Evolutionary conservation across 805 yeast species (phyloP).

Genomic region (Priceomyces medius): DNA sequence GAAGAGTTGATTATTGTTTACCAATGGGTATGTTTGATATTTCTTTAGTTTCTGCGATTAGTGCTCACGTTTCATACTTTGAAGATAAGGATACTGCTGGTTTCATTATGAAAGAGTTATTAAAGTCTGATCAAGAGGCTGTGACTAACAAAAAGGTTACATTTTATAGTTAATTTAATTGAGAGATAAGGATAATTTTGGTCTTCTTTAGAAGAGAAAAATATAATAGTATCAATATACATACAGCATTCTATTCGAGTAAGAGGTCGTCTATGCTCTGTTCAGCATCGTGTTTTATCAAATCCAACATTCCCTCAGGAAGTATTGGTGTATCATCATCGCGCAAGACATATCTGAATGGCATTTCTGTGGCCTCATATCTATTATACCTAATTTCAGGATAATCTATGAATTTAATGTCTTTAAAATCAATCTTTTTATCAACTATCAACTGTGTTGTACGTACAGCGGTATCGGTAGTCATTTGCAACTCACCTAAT

Average conservation of each 20-base stretch:
- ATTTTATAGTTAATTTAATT: slow-evolving; percentile 16
- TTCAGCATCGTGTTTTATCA: slow-evolving; percentile 83
- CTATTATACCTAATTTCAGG: slow-evolving; percentile 89
- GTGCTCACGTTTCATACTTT: slow-evolving; percentile 86
- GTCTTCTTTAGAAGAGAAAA: neutral
- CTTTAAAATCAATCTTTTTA: slow-evolving; percentile 55
- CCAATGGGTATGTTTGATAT: slow-evolving; percentile 79
- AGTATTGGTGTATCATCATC: slow-evolving; percentile 68
- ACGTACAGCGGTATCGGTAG: slow-evolving; percentile 95
- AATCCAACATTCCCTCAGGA: slow-evolving; percentile 87
- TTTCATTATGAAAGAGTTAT: slow-evolving; percentile 65
- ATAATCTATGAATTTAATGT: slow-evolving; percentile 83
- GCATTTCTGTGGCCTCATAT: slow-evolving; percentile 96
- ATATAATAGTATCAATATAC: neutral
- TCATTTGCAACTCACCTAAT: slow-evolving; percentile 88
- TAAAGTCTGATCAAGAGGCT: slow-evolving; percentile 20
- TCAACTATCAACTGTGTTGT: slow-evolving; percentile 82
- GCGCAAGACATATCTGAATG: slow-evolving; percentile 84
- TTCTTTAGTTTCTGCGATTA: slow-evolving; percentile 74
- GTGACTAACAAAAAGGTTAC: slow-evolving; percentile 28
- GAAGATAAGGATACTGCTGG: slow-evolving; percentile 84
- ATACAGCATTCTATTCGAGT: slow-evolving; percentile 23
- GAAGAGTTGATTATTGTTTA: slow-evolving; percentile 78
- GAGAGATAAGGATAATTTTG: neutral
- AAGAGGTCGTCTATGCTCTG: slow-evolving; percentile 74